Evolutionary conservation across 2,329 filamentous ascomycete species (phyloP).

Genomic region (Chaetomium sp.): DNA sequence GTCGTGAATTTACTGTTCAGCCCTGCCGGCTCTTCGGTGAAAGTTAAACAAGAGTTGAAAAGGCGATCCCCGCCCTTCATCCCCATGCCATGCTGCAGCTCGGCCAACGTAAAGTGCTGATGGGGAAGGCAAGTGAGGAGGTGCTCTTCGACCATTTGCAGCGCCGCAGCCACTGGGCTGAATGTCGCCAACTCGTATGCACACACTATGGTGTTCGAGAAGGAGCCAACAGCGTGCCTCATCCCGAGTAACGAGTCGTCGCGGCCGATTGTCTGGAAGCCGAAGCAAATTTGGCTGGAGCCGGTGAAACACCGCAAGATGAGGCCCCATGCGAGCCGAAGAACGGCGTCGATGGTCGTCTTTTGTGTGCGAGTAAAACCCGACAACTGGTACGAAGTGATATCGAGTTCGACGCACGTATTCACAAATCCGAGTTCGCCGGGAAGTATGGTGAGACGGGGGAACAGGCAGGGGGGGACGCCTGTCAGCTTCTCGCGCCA

Average conservation of each 20-base stretch:
- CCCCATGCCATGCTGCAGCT: conserved; percentile 51
- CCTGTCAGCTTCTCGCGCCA: conserved; percentile 49
- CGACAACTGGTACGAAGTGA: conserved; percentile 46
- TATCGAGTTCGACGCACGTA: conserved; percentile 45
- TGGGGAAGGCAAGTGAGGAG: conserved; percentile 41
- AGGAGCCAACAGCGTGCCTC: conserved; percentile 49
- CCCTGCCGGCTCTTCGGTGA: conserved; percentile 46
- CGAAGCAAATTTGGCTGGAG: conserved; percentile 57
- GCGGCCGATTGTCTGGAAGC: conserved; percentile 51
- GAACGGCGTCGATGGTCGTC: conserved; percentile 52
- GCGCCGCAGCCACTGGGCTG: conserved; percentile 39
- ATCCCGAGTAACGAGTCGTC: conserved; percentile 48
- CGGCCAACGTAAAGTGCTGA: conserved; percentile 50
- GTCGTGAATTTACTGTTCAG: conserved; percentile 42
- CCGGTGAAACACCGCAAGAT: conserved; percentile 58
- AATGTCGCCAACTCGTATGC: conserved; percentile 40
- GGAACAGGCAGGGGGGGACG: conserved; percentile 50
- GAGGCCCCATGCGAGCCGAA: conserved; percentile 63
- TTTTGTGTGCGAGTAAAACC: conserved; percentile 47
- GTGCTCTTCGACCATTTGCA: conserved; percentile 42
- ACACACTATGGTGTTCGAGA: conserved; percentile 46
- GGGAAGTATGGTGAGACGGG: conserved; percentile 41
- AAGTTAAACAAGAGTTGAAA: conserved; percentile 56
- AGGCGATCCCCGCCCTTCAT: conserved; percentile 45
- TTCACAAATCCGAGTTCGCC: conserved; percentile 40